Conservation (phyloP, 768 basidiomycete species). For the Cystofilobasidium bisporidii region DNA sequence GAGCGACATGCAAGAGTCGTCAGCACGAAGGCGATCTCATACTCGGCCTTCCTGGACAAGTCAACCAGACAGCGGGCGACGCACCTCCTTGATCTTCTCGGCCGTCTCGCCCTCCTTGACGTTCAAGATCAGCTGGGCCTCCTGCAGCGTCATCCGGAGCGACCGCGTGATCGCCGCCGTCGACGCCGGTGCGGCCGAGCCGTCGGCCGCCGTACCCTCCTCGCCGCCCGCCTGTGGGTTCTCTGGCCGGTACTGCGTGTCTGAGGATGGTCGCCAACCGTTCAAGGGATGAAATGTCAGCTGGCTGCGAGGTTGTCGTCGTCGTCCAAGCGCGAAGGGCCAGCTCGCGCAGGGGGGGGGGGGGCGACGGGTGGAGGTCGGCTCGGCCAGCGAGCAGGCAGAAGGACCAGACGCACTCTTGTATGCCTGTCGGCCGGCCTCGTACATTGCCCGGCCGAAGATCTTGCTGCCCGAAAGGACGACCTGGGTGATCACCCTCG, state of each 20-base stretch:
- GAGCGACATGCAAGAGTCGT: too few relatives aligned
- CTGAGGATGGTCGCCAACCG: too few relatives aligned
- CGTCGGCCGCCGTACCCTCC: constrained; percentile 56
- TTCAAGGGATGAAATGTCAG: too few relatives aligned
- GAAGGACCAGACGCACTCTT: constrained; percentile 56
- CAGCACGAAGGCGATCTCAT: too few relatives aligned
- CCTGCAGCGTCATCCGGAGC: constrained; percentile 87
- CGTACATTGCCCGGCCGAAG: constrained; percentile 79
- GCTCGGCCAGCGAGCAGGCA: background rate
- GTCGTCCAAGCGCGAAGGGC: too few relatives aligned
- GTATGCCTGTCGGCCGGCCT: constrained; percentile 82
- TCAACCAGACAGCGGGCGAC: too few relatives aligned
- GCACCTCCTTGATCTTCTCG: constrained; percentile 64
- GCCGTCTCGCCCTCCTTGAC: constrained; percentile 61
- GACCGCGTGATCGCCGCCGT: constrained; percentile 75
- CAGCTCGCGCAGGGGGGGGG: constrained; percentile 1
- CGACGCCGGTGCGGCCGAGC: constrained; percentile 48
- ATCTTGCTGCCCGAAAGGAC: constrained; percentile 66
- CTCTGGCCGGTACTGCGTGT: constrained; percentile 66
- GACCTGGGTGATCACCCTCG: constrained; percentile 71
- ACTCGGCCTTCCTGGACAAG: too few relatives aligned
- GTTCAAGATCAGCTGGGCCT: constrained; percentile 88
- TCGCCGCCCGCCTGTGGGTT: constrained; percentile 57
- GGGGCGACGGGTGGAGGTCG: background rate
- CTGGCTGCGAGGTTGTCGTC: too few relatives aligned